Evolutionary conservation across 1,284 basidiomycete species (phyloP).

Genomic region (Ceratobasidium sp.): DNA sequence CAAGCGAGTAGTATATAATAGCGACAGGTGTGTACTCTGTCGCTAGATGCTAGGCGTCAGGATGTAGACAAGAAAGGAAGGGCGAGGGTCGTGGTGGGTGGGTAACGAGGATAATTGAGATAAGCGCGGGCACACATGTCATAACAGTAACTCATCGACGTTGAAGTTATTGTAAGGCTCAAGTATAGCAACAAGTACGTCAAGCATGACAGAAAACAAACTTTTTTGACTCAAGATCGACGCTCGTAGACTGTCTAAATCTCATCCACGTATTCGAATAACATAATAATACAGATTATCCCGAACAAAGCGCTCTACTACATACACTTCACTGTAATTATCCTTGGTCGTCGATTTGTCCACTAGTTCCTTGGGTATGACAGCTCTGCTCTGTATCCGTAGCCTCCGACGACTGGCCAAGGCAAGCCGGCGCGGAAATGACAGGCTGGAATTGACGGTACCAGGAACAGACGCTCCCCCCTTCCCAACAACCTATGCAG

Average conservation of each 20-base stretch:
- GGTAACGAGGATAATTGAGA: neutral
- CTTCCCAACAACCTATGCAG: neutral
- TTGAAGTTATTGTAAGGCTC: neutral
- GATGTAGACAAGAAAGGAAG: too few relatives aligned
- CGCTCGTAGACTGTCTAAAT: neutral
- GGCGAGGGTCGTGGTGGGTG: neutral
- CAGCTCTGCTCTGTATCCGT: neutral
- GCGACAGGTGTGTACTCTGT: too few relatives aligned
- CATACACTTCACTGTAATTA: neutral
- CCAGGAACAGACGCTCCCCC: neutral
- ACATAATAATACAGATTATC: slow-evolving; percentile 26
- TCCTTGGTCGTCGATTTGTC: neutral
- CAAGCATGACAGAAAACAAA: too few relatives aligned
- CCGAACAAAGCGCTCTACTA: neutral
- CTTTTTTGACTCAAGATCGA: too few relatives aligned
- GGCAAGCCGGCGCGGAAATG: neutral
- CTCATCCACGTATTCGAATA: neutral
- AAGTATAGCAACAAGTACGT: neutral
- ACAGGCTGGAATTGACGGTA: too few relatives aligned
- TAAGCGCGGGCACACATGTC: neutral
- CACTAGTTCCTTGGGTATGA: neutral
- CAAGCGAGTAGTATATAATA: neutral
- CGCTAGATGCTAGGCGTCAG: too few relatives aligned
- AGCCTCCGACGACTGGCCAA: neutral
- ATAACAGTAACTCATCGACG: neutral